Evolutionary conservation across 257 asterid species (phyloP).

Genomic region (Solanum medicagineum): DNA sequence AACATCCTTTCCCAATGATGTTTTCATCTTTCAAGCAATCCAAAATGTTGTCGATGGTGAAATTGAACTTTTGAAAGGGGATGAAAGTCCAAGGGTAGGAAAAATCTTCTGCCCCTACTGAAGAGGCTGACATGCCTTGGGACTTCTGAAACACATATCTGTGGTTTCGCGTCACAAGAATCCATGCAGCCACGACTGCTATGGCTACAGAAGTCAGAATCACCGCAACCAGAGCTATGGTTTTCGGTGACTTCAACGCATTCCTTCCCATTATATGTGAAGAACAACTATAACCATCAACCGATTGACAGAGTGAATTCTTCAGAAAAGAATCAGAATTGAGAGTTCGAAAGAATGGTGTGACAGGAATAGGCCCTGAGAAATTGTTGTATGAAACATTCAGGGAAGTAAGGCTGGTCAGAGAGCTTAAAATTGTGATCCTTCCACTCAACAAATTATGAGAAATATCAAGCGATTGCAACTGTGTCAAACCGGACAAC

Average conservation of each 20-base stretch:
- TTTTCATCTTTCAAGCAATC: slow-evolving; percentile 71
- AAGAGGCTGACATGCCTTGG: slow-evolving; percentile 10
- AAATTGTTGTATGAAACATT: slow-evolving; percentile 72
- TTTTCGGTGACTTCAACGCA: slow-evolving; percentile 36
- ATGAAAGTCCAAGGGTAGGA: slow-evolving; percentile 91
- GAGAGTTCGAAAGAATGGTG: slow-evolving; percentile 67
- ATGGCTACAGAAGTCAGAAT: slow-evolving; percentile 35
- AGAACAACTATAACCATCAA: slow-evolving; percentile 63
- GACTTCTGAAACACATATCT: slow-evolving; percentile 30
- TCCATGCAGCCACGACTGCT: slow-evolving; percentile 44
- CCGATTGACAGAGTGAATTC: slow-evolving; percentile 66
- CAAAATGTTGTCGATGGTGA: slow-evolving; percentile 55
- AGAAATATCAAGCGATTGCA: slow-evolving; percentile 81
- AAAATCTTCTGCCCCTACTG: slow-evolving; percentile 50
- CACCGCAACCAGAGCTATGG: slow-evolving; percentile 41
- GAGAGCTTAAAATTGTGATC: slow-evolving; percentile 42
- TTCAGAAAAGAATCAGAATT: slow-evolving; percentile 45
- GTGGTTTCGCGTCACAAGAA: slow-evolving; percentile 35
- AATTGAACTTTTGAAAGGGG: slow-evolving; percentile 76
- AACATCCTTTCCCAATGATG: slow-evolving; percentile 76
- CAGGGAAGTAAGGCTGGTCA: slow-evolving; percentile 68
- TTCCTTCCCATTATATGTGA: slow-evolving; percentile 21
- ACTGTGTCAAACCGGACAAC: slow-evolving; percentile 52
- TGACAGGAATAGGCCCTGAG: slow-evolving; percentile 78
- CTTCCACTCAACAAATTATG: slow-evolving; percentile 43